These are phyloP conservation scores for Yarrowia deformans DNA, from an alignment of 805 yeast genomes.

Conservation along the genomic window DNA sequence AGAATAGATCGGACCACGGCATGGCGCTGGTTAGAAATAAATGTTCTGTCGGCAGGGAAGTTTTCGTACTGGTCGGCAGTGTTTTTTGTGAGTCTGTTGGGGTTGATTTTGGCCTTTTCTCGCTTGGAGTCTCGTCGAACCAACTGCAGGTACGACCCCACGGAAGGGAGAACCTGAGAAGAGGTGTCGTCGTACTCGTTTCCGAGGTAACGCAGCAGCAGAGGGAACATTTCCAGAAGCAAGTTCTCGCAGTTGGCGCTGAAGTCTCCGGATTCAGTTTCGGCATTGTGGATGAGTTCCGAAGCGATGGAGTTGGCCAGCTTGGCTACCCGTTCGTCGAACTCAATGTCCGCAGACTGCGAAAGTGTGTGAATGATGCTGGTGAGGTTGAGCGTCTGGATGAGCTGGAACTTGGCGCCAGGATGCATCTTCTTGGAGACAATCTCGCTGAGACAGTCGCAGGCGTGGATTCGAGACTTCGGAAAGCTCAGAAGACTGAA, in stretches of 20 bases:
- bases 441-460: slow-evolving; percentile 65
- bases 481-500: slow-evolving; percentile 62
- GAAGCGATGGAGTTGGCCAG: slow-evolving; percentile 74
- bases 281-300: slow-evolving; percentile 76
- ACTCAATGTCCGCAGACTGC: slow-evolving; percentile 61
- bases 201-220: slow-evolving; percentile 70
- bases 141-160: slow-evolving; percentile 74
- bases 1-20: slow-evolving; percentile 70
- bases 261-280: slow-evolving; percentile 49
- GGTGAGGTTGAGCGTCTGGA: slow-evolving; percentile 72
- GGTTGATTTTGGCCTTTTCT: slow-evolving; percentile 53
- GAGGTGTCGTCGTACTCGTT: slow-evolving; percentile 91
- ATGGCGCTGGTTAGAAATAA: slow-evolving; percentile 51
- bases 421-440: slow-evolving; percentile 82
- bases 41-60: slow-evolving; percentile 47
- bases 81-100: slow-evolving; percentile 50
- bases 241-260: slow-evolving; percentile 50
- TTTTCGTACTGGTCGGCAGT: slow-evolving; percentile 44
- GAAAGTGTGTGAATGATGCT: slow-evolving; percentile 56
- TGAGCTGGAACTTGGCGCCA: slow-evolving; percentile 69
- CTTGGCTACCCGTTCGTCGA: slow-evolving; percentile 77
- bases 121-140: slow-evolving; percentile 62
- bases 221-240: slow-evolving; percentile 72
- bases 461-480: slow-evolving; percentile 63
- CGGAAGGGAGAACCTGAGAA: slow-evolving; percentile 79